Base-by-base conservation (phyloP, 2,329 filamentous ascomycete genomes). In the Nemania sp. region DNA sequence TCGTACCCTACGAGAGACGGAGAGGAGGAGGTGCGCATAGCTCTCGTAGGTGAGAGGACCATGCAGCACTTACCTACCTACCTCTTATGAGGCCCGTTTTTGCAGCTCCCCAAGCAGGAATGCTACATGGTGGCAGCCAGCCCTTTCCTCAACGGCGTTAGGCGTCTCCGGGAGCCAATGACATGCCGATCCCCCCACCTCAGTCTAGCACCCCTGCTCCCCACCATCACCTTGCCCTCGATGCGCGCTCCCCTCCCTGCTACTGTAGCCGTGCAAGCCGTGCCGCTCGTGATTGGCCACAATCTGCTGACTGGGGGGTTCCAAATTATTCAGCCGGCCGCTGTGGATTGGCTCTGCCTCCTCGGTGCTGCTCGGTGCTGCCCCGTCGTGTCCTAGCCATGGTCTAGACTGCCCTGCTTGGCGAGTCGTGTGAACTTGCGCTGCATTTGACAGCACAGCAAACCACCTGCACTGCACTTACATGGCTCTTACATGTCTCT, bases 251-350 rank as follows among this genome's bases (percentile, higher is more conserved):
- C 28, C 54, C 47, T 41, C 50, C 45, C 50, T 40, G 19, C 12
- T 52, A 34, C 37, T 14, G 53, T 43, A 51, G 53, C 56, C 50
- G 49, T 54, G 49, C 49, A 50, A 56, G 45, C 42, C 49, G 42
- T 50, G 54, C 15, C 40, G 9, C 26, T 30, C 8, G n/a, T 59
- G 49, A 59, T 59, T 59, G 56, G 56, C n/a, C 36, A 7, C 24
- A 9, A 11, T 5, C 11, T 22, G 45, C 41, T 46, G 36, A 37
- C 56, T 36, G 41, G 50, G 48, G 48, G 36, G 42, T 56, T 53
- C 45, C 53, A 60, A 56, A 60, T 55, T 59, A 55, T 55, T 56
- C 53, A 60, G 56, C 59, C 56, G 56, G 59, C 45, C 49, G 43
- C 54, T 31, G 52, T 33, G 39, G 49, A 60, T 60, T 60, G 58